Conservation (phyloP, 2,329 filamentous ascomycete species). For the Aspergillus sp. region DNA sequence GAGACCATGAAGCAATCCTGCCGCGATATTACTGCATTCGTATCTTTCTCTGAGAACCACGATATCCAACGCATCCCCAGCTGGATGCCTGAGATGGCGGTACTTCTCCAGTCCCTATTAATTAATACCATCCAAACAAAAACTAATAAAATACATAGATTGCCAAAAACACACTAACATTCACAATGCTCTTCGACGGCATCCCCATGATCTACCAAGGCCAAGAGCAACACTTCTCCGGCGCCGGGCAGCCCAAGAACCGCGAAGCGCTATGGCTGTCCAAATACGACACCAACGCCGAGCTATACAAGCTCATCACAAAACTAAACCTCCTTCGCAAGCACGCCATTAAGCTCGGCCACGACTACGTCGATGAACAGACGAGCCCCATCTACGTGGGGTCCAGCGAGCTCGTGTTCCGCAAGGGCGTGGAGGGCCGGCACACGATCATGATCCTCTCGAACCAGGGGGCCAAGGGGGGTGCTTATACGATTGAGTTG, state of each 20-base stretch:
- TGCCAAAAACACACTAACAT: constrained; percentile 62
- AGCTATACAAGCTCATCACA: constrained; percentile 40
- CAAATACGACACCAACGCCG: constrained; percentile 43
- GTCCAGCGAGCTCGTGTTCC: constrained; percentile 43
- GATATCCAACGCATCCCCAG: constrained; percentile 57
- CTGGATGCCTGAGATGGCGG: constrained; percentile 50
- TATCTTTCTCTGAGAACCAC: constrained; percentile 60
- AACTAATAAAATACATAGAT: constrained; percentile 28
- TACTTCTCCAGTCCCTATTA: not conserved
- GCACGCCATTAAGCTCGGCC: constrained; percentile 36
- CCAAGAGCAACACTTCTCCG: constrained; percentile 61
- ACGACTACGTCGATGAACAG: constrained; percentile 39
- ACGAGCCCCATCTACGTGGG: constrained; percentile 43
- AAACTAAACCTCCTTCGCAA: constrained; percentile 47
- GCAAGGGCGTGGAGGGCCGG: constrained; percentile 45
- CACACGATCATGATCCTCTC: constrained; percentile 47
- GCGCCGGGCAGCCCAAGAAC: constrained; percentile 49
- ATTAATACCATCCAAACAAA: no score
- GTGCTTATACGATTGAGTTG: constrained; percentile 28
- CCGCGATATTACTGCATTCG: constrained; percentile 47
- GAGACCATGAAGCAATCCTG: constrained; percentile 27
- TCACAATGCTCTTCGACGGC: constrained; percentile 61
- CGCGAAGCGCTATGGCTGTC: constrained; percentile 60
- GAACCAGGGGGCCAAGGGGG: constrained; percentile 37
- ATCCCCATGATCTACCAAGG: constrained; percentile 67